phyloP scores from a whole-genome alignment of 805 yeast genomes.

The Lachancea sp. region DNA sequence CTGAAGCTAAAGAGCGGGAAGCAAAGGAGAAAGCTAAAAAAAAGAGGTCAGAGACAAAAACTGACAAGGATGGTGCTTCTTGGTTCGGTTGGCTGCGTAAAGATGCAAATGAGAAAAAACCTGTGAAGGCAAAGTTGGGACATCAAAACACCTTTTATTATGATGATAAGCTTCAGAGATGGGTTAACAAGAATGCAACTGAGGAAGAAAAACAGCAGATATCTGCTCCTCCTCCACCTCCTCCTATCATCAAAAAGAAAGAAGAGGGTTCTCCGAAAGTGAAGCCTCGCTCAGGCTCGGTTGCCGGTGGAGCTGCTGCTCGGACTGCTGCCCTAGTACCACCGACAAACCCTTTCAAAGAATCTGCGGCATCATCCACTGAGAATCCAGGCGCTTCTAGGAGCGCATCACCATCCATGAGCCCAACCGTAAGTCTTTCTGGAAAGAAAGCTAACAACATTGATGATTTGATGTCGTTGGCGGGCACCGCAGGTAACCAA shows the following conservation, averaged over 20 bases:
- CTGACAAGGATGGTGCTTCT: conserved; percentile 20
- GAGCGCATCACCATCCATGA: conserved; percentile 6
- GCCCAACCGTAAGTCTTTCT: conserved; percentile 21
- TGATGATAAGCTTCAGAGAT: conserved; percentile 77
- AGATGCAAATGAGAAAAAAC: conserved; percentile 63
- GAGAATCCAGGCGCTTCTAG: conserved; percentile 9
- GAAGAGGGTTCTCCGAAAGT: conserved; percentile 28
- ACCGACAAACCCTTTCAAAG: conserved; percentile 32
- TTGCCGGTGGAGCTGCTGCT: conserved; percentile 25
- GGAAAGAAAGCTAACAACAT: conserved; percentile 37
- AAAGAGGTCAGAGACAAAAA: conserved; percentile 19
- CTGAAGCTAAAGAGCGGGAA: conserved; percentile 13
- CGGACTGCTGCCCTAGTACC: conserved; percentile 31
- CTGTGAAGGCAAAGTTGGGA: conserved; percentile 81
- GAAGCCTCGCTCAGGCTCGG: conserved; percentile 37
- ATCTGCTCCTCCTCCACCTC: conserved; percentile 67
- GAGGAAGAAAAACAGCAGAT: conserved; percentile 55
- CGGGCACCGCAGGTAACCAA: conserved; percentile 25
- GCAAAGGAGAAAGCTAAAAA: conserved; percentile 24
- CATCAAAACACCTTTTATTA: conserved; percentile 65
- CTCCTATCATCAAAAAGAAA: conserved; percentile 38
- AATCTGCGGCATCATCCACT: conserved; percentile 17
- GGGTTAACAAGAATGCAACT: conserved; percentile 70
- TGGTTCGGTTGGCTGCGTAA: conserved; percentile 62
- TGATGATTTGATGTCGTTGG: conserved; percentile 41